Evolutionary conservation across 2,329 filamentous ascomycete species (phyloP).

Genomic region (Didymella exigua): DNA sequence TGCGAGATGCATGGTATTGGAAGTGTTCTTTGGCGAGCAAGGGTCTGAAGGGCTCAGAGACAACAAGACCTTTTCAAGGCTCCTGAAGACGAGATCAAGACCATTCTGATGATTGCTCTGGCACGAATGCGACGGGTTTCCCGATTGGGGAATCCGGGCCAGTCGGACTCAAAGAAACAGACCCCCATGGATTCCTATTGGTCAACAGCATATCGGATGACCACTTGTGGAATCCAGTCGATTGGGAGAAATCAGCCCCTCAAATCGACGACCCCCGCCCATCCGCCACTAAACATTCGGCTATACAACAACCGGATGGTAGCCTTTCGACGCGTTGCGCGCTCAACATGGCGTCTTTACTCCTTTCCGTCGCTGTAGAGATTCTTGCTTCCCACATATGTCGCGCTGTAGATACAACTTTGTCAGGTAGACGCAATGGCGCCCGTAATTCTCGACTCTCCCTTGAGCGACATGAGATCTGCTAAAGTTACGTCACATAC

Average conservation of each 20-base stretch:
- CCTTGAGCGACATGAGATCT: neutral
- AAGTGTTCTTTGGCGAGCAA: neutral
- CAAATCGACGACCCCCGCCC: neutral
- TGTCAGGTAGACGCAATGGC: conserved; percentile 22
- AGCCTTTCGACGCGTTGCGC: neutral
- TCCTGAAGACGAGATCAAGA: neutral
- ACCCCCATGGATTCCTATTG: conserved; percentile 9
- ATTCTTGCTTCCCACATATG: neutral
- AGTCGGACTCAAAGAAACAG: neutral
- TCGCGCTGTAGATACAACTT: neutral
- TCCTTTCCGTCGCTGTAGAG: neutral
- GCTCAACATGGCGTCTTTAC: neutral
- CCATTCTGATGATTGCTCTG: neutral
- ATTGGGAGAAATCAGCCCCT: neutral
- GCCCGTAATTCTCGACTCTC: conserved; percentile 18
- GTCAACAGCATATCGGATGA: neutral
- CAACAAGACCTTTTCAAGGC: conserved; percentile 9
- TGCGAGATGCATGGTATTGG: conserved; percentile 24
- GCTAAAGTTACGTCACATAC: conserved; percentile 16
- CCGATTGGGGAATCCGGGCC: conserved; percentile 1
- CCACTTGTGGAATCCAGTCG: neutral
- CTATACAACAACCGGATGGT: conserved; percentile 5
- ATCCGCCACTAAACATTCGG: conserved; percentile 2
- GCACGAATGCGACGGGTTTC: conserved; percentile 6
- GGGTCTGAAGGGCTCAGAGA: neutral